Evolutionary conservation across 2,329 filamentous ascomycete genomes (phyloP).

Genomic region (Fusarium algeriense): DNA sequence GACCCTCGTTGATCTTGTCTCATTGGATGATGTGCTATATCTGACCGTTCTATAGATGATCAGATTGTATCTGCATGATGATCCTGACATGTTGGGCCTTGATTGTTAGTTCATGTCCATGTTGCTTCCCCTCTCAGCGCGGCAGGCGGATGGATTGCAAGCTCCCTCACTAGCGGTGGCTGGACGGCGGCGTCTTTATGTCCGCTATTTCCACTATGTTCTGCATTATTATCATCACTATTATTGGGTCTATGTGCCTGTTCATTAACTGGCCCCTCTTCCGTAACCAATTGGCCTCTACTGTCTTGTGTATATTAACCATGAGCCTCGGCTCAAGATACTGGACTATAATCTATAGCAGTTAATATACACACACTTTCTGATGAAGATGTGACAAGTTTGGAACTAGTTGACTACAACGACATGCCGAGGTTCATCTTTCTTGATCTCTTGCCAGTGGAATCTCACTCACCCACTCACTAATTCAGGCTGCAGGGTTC

Average conservation of each 20-base stretch:
- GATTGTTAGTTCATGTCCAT: constrained; percentile 1
- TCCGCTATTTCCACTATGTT: neutral
- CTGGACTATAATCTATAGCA: neutral
- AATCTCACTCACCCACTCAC: constrained; percentile 4
- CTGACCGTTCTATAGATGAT: constrained; percentile 1
- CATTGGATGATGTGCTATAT: constrained; percentile 3
- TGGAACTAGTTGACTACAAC: constrained; percentile 2
- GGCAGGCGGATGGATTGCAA: neutral
- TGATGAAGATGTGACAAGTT: constrained; percentile 5
- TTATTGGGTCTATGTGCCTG: neutral
- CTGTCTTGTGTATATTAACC: constrained; percentile 10
- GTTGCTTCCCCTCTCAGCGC: neutral
- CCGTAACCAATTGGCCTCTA: neutral
- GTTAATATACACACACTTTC: constrained; percentile 2
- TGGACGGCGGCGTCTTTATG: neutral
- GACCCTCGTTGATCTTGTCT: neutral
- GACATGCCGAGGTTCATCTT: constrained; percentile 22
- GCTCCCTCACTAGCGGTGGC: neutral
- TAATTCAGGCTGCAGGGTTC: neutral
- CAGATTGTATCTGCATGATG: constrained; percentile 5
- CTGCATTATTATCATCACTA: neutral
- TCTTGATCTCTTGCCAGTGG: neutral
- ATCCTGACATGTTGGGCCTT: constrained; percentile 1
- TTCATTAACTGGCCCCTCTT: neutral
- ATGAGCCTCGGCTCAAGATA: constrained; percentile 11